Conservation (phyloP, 148 eudicot species). For the Rheum nobile region DNA sequence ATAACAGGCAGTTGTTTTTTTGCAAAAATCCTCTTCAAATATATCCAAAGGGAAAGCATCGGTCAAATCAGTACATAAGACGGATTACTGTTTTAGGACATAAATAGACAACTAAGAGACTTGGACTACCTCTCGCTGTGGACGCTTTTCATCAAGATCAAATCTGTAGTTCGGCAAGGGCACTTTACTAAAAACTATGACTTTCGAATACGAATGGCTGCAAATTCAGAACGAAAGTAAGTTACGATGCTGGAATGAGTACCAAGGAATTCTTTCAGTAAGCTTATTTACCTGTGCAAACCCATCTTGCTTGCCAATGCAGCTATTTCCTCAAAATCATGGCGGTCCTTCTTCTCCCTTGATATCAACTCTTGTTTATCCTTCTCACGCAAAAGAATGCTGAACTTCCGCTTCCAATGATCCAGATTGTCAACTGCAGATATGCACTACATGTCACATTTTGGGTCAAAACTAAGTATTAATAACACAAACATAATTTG, state of each 20-base stretch:
- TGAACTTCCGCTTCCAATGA: slow-evolving; percentile 70
- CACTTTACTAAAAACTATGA: slow-evolving; percentile 80
- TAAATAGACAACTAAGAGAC: neutral
- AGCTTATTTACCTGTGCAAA: slow-evolving; percentile 58
- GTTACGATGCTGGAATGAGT: neutral
- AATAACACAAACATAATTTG: neutral
- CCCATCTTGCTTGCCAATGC: slow-evolving; percentile 75
- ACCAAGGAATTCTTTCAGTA: neutral
- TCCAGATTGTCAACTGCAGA: slow-evolving; percentile 39
- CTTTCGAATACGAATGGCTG: slow-evolving; percentile 81
- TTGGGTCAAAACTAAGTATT: neutral
- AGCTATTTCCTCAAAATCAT: slow-evolving; percentile 77
- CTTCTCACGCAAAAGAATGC: slow-evolving; percentile 37
- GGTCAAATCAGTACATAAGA: neutral
- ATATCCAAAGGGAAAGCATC: neutral
- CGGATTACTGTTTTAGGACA: neutral
- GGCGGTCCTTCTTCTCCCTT: slow-evolving; percentile 90
- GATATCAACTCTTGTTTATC: slow-evolving; percentile 81
- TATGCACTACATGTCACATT: slow-evolving; percentile 29
- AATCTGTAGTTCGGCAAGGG: slow-evolving; percentile 94
- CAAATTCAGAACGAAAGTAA: slow-evolving; percentile 10
- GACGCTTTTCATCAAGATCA: slow-evolving; percentile 97
- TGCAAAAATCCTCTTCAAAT: neutral
- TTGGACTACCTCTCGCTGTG: slow-evolving; percentile 77
- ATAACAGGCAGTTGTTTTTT: neutral